Percentiles rank a stretch among this genome's conserved stretches.
phyloP scores from a whole-genome alignment of 371 early-diverging fungal genomes.

The Actinomortierella ambigua region DNA sequence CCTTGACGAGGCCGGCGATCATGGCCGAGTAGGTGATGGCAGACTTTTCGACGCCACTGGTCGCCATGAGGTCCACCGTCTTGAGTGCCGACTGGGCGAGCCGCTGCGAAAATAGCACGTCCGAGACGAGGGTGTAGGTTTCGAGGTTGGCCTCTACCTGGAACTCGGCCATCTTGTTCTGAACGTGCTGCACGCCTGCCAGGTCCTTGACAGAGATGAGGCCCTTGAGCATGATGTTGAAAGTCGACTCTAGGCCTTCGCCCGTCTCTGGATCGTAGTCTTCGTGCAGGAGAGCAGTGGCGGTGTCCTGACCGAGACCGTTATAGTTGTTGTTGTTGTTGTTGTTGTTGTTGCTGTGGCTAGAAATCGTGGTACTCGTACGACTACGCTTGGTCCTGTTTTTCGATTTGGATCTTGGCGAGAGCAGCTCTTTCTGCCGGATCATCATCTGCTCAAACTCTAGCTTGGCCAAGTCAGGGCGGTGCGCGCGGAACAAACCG shows the following conservation, averaged over 20 bases:
- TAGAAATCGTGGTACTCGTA: too few species aligned
- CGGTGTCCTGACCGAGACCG: too few species aligned
- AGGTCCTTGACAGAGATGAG: slow-evolving; percentile 26
- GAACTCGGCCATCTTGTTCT: slow-evolving; percentile 12
- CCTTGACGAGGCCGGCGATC: slow-evolving; percentile 29
- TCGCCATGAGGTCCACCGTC: slow-evolving; percentile 23
- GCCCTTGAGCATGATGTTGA: slow-evolving; percentile 33
- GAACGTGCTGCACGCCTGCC: slow-evolving; percentile 8
- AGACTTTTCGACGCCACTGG: slow-evolving; percentile 8
- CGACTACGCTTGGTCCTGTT: too few species aligned
- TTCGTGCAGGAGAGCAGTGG: slow-evolving; percentile 2
- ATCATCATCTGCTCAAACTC: slow-evolving; percentile 13
- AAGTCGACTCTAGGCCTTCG: slow-evolving; percentile 6
- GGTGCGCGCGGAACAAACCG: slow-evolving; percentile 27
- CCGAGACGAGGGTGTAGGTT: slow-evolving; percentile 26
- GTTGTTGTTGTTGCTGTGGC: too few species aligned
- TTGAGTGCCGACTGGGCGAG: slow-evolving; percentile 18
- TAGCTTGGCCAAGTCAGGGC: slow-evolving; percentile 19
- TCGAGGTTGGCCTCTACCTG: slow-evolving; percentile 8
- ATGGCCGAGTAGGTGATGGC: slow-evolving; percentile 28
- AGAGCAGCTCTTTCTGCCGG: not conserved
- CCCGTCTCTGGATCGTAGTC: too few species aligned
- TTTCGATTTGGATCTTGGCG: too few species aligned
- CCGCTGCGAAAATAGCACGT: slow-evolving; percentile 29
- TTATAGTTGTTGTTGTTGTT: too few species aligned